Base-by-base conservation (phyloP, 495 filamentous ascomycete species). In the Cercophora scortea region DNA sequence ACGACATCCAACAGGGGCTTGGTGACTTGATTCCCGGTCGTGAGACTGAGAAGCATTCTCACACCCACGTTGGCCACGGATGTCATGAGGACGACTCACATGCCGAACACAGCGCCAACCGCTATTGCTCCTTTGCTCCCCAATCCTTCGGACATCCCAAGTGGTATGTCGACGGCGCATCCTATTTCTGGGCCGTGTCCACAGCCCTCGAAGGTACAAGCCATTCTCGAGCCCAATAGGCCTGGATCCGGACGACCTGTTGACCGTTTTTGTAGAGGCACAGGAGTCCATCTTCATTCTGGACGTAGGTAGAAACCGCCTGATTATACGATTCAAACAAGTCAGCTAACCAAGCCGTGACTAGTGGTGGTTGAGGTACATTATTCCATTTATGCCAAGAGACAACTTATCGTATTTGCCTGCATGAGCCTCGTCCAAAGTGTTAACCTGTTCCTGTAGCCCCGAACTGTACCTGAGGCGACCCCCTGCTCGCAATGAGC, bases 141-240 rank as follows among this genome's bases (percentile, higher is more conserved):
- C 88, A 90, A 66, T 87, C 88, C 71, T 85, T 87, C 66, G 87
- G 93, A n/a, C 81, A 91, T 69, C 89, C 68, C 36, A 96, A 97
- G 70, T 95, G 90, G 89, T 93, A 88, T 73, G 89, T 96, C 18
- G 92, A 97, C 68, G 92, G 88, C 3, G 91, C 88, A 61, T 83
- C 83, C 1, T 97, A 97, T 61, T 89, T 97, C 72, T 90, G 83
- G 78, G 92, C 92, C 13, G 88, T 97, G 0, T 90, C 85, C 40
- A 67, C 79, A 46, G 92, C 92, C 6, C 68, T 97, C 46, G 90
- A 96, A 75, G 66, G 70, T 74, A 64, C 32, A 39, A 5, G 4
- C 44, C 5, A 8, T 32, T 25, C 17, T 43, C 17, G n/a, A 18
- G 7, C 45, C 12, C 43, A 9, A 39, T 9, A 4, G 15, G 4